Evolutionary conservation across 1,284 basidiomycete species (phyloP).

Genomic region (Cutaneotrichosporon spelunceum): DNA sequence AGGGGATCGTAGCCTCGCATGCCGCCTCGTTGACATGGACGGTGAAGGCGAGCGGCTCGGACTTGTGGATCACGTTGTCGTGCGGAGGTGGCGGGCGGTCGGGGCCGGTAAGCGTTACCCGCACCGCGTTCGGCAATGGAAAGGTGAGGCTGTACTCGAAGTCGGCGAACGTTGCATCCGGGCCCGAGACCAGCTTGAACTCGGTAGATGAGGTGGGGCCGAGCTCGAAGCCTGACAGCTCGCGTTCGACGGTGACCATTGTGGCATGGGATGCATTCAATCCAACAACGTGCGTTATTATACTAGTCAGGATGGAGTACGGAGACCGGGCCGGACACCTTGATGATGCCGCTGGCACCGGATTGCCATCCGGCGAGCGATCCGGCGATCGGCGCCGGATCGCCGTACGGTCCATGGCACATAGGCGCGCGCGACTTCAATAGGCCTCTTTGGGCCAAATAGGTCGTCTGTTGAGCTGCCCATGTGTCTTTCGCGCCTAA

Average conservation of each 20-base stretch:
- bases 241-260: constrained; percentile 30
- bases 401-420: neutral
- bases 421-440: neutral
- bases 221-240: constrained; percentile 25
- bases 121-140: constrained; percentile 42
- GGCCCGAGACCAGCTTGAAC: constrained; percentile 30
- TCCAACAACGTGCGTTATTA: neutral
- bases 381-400: constrained; percentile 7
- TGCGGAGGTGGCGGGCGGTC: constrained; percentile 49
- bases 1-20: constrained; percentile 31
- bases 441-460: too few species aligned
- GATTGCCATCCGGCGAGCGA: too few species aligned
- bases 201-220: constrained; percentile 12
- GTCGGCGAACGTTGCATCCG: constrained; percentile 28
- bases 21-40: constrained; percentile 25
- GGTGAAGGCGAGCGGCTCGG: constrained; percentile 32
- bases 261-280: neutral
- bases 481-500: too few species aligned
- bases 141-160: constrained; percentile 47
- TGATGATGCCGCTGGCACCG: neutral
- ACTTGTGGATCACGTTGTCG: constrained; percentile 45
- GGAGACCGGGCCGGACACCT: neutral
- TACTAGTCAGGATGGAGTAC: neutral
- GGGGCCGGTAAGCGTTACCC: constrained; percentile 44
- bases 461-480: too few species aligned